Percentiles rank a stretch among this genome's conserved stretches.
These are phyloP conservation scores for Aspergillus neotritici DNA, from an alignment of 2,329 filamentous ascomycete genomes.

Conservation along the genomic window DNA sequence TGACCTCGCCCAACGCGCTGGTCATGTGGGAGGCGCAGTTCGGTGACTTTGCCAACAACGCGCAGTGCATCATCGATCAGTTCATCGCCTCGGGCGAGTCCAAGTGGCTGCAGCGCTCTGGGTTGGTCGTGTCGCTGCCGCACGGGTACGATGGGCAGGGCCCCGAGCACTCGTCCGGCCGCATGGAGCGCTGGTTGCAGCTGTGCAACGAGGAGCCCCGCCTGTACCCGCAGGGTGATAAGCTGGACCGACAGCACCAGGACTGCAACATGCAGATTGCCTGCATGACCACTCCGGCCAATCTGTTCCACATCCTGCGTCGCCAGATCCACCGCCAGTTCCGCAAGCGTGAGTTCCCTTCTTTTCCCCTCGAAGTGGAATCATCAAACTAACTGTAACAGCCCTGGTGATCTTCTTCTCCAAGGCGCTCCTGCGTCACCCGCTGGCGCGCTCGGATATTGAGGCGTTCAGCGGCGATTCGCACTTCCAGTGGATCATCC, in stretches of 20 bases:
- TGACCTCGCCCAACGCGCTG: conserved; percentile 91
- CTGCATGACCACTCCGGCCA: conserved; percentile 93
- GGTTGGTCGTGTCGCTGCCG: conserved; percentile 90
- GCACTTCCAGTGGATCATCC: conserved; percentile 95
- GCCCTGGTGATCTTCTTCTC: conserved; percentile 97
- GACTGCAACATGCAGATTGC: conserved; percentile 99
- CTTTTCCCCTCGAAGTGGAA: background rate
- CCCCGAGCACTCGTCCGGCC: conserved; percentile 94
- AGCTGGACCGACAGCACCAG: conserved; percentile 94
- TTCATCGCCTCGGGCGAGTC: conserved; percentile 96
- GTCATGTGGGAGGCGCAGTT: conserved; percentile 99
- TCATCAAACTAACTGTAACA: conserved; percentile 33
- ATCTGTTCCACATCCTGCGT: conserved; percentile 92
- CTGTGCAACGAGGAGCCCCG: conserved; percentile 96
- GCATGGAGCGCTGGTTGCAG: conserved; percentile 95
- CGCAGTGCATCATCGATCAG: conserved; percentile 97
- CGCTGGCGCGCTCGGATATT: conserved; percentile 78
- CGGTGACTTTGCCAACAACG: conserved; percentile 99
- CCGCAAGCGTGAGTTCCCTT: conserved; percentile 76
- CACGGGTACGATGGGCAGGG: conserved; percentile 98
- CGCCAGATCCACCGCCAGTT: conserved; percentile 99
- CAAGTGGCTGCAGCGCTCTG: conserved; percentile 98
- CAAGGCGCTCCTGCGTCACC: conserved; percentile 92
- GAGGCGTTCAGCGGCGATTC: conserved; percentile 88
- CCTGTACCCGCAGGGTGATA: conserved; percentile 80